Evolutionary conservation across 352 stramenopile genomes (phyloP).

Genomic region (Pythium phragmiticola): DNA sequence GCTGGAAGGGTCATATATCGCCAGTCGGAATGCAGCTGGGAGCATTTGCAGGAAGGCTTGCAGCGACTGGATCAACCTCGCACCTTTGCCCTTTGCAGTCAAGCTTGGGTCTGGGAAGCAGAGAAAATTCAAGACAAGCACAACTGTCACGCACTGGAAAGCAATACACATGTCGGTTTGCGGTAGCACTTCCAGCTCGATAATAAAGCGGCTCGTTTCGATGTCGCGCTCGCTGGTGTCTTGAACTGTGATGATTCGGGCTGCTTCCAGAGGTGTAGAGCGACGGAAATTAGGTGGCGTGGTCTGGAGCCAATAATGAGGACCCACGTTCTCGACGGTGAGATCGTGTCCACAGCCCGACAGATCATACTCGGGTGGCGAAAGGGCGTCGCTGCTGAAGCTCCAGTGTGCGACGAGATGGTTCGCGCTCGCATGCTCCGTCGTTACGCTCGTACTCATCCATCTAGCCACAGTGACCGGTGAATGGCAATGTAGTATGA

Average conservation of each 20-base stretch:
- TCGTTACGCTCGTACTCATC: slow-evolving; percentile 3
- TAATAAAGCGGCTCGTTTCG: slow-evolving; percentile 10
- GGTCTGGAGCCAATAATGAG: slow-evolving; percentile 4
- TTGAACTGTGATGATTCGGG: slow-evolving; percentile 8
- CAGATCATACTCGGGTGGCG: slow-evolving; percentile 19
- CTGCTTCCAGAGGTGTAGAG: neutral
- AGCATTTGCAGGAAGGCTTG: slow-evolving; percentile 16
- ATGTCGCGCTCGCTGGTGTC: neutral
- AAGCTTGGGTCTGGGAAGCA: slow-evolving; percentile 31
- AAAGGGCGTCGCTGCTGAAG: slow-evolving; percentile 17
- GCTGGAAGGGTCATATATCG: neutral
- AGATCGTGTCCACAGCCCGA: slow-evolving; percentile 19
- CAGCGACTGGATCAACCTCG: slow-evolving; percentile 3
- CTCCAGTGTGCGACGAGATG: slow-evolving; percentile 19
- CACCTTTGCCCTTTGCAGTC: slow-evolving; percentile 7
- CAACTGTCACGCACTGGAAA: slow-evolving; percentile 11
- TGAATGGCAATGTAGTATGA: neutral
- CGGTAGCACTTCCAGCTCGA: slow-evolving; percentile 20
- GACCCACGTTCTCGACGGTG: neutral
- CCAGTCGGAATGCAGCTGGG: neutral
- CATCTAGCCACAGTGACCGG: slow-evolving; percentile 12
- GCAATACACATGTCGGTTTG: neutral
- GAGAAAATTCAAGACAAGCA: slow-evolving; percentile 39
- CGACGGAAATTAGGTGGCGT: slow-evolving; percentile 18
- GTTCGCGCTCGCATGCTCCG: slow-evolving; percentile 11